phyloP scores from a whole-genome alignment of 2,329 filamentous ascomycete species.

The Colletotrichum theobromicola region DNA sequence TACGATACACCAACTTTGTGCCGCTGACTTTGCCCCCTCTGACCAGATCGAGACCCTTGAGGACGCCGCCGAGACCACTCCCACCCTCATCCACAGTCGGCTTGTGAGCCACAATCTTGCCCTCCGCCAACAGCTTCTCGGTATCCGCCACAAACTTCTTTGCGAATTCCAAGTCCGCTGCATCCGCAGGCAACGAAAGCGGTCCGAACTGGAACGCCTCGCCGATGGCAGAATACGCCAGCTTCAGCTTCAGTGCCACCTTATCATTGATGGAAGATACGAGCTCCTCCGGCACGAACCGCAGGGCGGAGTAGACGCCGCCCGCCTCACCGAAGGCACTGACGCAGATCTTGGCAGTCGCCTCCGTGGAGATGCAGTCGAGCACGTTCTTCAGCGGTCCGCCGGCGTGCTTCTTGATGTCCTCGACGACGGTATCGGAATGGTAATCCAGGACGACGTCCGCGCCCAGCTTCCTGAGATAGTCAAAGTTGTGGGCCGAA shows the following conservation, averaged over 20 bases:
- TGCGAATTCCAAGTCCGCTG: constrained; percentile 40
- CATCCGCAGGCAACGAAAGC: constrained; percentile 24
- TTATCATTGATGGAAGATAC: constrained; percentile 45
- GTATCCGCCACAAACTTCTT: constrained; percentile 40
- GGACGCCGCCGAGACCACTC: constrained; percentile 35
- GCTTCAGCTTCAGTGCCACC: constrained; percentile 27
- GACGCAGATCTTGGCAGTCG: constrained; percentile 33
- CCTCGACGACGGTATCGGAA: constrained; percentile 18
- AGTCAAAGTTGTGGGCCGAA: constrained; percentile 42
- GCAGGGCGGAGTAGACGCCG: constrained; percentile 41
- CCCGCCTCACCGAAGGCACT: constrained; percentile 28
- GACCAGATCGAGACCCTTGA: constrained; percentile 16
- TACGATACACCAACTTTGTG: neutral
- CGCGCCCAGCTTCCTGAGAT: constrained; percentile 48
- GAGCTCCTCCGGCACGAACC: constrained; percentile 40
- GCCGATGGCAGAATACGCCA: constrained; percentile 46
- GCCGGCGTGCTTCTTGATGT: constrained; percentile 28
- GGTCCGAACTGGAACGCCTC: constrained; percentile 30
- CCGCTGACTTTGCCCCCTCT: constrained; percentile 21
- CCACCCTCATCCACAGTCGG: constrained; percentile 32
- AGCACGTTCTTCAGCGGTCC: constrained; percentile 33
- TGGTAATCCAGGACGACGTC: constrained; percentile 52
- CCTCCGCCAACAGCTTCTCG: constrained; percentile 34
- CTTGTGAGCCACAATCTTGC: constrained; percentile 37
- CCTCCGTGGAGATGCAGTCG: constrained; percentile 36